phyloP scores from a whole-genome alignment of 768 basidiomycete genomes.

The Leccinum longicurvipes region DNA sequence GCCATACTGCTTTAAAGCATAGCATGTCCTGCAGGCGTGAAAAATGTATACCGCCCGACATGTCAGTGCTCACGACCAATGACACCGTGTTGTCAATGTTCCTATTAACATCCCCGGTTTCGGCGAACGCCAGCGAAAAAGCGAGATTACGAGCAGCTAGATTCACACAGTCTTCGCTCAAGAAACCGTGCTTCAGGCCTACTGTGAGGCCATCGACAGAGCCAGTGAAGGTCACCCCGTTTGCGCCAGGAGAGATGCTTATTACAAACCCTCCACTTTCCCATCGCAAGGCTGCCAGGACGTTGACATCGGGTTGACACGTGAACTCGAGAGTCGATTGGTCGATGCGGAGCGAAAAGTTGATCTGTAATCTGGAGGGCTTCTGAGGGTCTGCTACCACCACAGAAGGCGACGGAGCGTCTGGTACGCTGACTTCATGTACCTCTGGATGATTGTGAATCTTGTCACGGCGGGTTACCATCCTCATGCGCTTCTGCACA shows the following conservation, averaged over 20 bases:
- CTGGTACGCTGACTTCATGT: constrained; percentile 3
- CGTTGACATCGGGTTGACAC: constrained; percentile 89
- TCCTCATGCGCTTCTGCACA: constrained; percentile 69
- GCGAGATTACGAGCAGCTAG: constrained; percentile 79
- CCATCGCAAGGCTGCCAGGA: constrained; percentile 87
- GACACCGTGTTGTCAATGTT: constrained; percentile 56
- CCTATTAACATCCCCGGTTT: constrained; percentile 38
- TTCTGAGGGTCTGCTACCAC: constrained; percentile 15
- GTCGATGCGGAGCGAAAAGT: constrained; percentile 88
- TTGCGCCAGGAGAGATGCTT: constrained; percentile 69
- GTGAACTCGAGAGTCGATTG: constrained; percentile 82
- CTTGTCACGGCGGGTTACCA: constrained; percentile 33
- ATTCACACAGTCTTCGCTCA: constrained; percentile 79
- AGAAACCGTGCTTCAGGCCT: constrained; percentile 79
- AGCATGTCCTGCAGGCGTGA: constrained; percentile 88
- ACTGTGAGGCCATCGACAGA: constrained; percentile 78
- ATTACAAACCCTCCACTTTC: constrained; percentile 90
- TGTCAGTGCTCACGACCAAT: constrained; percentile 78
- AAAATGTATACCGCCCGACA: constrained; percentile 75
- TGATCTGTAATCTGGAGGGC: constrained; percentile 61
- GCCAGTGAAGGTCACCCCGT: constrained; percentile 71
- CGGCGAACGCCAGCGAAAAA: constrained; percentile 71
- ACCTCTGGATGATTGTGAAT: constrained; percentile 11
- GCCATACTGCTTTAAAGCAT: constrained; percentile 94
- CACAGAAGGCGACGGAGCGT: constrained; percentile 18